phyloP scores from a whole-genome alignment of 768 basidiomycete genomes.

The Amanita polypyramis region DNA sequence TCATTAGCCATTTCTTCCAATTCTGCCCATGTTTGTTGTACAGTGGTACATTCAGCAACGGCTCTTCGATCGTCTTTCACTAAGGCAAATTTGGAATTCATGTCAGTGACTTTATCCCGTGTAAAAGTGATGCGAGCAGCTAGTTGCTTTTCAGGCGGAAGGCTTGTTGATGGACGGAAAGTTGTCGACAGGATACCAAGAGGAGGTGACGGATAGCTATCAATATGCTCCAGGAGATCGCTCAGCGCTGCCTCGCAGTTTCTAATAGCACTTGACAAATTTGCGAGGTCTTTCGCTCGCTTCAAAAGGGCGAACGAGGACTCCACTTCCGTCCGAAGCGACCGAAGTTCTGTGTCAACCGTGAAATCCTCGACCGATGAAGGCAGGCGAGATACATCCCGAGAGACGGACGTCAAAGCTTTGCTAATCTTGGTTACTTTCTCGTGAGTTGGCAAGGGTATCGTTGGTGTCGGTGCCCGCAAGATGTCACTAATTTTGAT shows the following conservation, averaged over 20 bases:
- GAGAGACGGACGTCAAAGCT: slow-evolving; percentile 33
- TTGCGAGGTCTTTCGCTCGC: slow-evolving; percentile 42
- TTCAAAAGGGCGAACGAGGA: slow-evolving; percentile 37
- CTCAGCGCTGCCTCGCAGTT: slow-evolving; percentile 70
- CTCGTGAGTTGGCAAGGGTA: slow-evolving; percentile 40
- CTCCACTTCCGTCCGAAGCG: slow-evolving; percentile 49
- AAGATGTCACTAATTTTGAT: slow-evolving; percentile 48
- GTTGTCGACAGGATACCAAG: slow-evolving; percentile 39
- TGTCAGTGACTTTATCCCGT: slow-evolving; percentile 33
- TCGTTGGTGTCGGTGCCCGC: slow-evolving; percentile 30
- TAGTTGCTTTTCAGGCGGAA: slow-evolving; percentile 60
- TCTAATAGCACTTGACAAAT: slow-evolving; percentile 37
- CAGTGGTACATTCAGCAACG: slow-evolving; percentile 46
- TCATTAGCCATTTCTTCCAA: slow-evolving; percentile 75
- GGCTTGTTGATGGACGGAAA: slow-evolving; percentile 27
- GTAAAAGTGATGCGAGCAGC: slow-evolving; percentile 56
- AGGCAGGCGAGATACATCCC: slow-evolving; percentile 39
- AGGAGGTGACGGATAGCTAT: slow-evolving; percentile 66
- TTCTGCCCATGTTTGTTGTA: slow-evolving; percentile 74
- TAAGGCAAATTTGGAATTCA: slow-evolving; percentile 28
- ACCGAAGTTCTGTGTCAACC: slow-evolving; percentile 49
- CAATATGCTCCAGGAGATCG: slow-evolving; percentile 77
- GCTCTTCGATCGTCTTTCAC: slow-evolving; percentile 54
- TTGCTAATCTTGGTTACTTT: slow-evolving; percentile 36
- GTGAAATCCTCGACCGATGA: slow-evolving; percentile 25